Conservation (phyloP, 1,284 basidiomycete species). For the Mycena sp. region DNA sequence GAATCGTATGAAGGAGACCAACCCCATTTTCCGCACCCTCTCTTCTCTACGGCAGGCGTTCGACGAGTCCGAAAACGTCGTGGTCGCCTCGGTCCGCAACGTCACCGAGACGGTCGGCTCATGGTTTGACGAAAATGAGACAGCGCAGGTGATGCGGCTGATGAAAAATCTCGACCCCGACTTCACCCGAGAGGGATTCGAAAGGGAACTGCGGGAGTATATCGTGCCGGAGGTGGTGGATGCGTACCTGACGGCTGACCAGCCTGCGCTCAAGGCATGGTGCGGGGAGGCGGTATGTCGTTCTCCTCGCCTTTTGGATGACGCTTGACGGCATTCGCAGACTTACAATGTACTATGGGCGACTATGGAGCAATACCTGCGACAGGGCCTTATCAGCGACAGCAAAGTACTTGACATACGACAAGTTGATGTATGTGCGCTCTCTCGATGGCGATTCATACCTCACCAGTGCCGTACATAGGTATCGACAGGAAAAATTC, state of each 20-base stretch:
- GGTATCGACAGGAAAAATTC: slow-evolving; percentile 84
- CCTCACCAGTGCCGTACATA: slow-evolving; percentile 38
- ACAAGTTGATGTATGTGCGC: slow-evolving; percentile 81
- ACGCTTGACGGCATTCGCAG: slow-evolving; percentile 49
- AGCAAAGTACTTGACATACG: slow-evolving; percentile 95
- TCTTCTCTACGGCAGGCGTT: slow-evolving; percentile 76
- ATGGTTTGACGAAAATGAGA: slow-evolving; percentile 98
- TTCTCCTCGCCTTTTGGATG: slow-evolving; percentile 3
- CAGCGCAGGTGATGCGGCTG: slow-evolving; percentile 89
- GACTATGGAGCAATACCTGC: slow-evolving; percentile 94
- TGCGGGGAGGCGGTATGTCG: slow-evolving; percentile 93
- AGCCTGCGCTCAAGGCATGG: slow-evolving; percentile 89
- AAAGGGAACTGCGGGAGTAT: slow-evolving; percentile 94
- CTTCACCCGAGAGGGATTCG: slow-evolving; percentile 89
- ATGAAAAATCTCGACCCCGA: slow-evolving; percentile 90
- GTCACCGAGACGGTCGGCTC: slow-evolving; percentile 89
- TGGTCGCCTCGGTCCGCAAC: slow-evolving; percentile 83
- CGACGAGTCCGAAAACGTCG: slow-evolving; percentile 94
- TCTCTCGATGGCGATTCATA: neutral
- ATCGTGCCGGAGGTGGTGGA: slow-evolving; percentile 98
- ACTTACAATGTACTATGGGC: slow-evolving; percentile 98
- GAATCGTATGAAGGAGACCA: slow-evolving; percentile 80
- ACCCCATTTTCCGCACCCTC: slow-evolving; percentile 74
- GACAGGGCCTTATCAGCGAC: slow-evolving; percentile 89
- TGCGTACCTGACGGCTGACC: slow-evolving; percentile 91